Evolutionary conservation across 148 eudicot genomes (phyloP), one percentile per base, ranked within the genome.

Genomic region (Dysphania ambrosioides): DNA sequence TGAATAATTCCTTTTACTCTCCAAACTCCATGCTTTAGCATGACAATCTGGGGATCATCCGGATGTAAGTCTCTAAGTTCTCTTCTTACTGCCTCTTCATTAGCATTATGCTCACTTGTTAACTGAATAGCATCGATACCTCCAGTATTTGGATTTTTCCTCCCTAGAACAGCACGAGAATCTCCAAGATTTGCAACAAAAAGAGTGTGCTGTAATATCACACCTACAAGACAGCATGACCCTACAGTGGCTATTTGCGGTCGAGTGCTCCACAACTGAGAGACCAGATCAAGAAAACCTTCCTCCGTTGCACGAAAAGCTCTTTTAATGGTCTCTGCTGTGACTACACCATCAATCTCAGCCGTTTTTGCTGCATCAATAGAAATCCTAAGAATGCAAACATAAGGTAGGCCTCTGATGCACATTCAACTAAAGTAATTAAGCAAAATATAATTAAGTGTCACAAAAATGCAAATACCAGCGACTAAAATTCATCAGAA

Each of bases 1-100:
- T 89, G 93, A 87, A 89, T 89, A 21, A 89, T 89, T 76, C 93
- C 93, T 81, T 89, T 87, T 26, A 89, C 93, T 79, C 90, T 87
- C 93, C 93, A 89, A 77, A 87, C 90, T 56, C 93, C 90, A 76
- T 89, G 90, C 74, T 82, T 87, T 59, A 87, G 78, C 77, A 85
- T 77, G 66, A 89, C 93, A 87, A 89, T 85, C 62, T 89, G 87
- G 57, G 90, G 90, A 78, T 89, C 93, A 82, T 87, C 62, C 5
- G 87, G 90, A 74, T 87, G 90, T 68, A 85, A 64, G 44, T 82
- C 87, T 73, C 76, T 82, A 24, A 89, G 81, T 72, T 89, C 93
- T 32, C 74, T 80, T 70, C 93, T 87, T 27, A 87, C 70, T 5
- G 75, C 68, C 77, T 83, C 90, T 71, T 80, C 38, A 69, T 89